These are phyloP conservation scores for Rhodomyrtus tomentosa DNA, from an alignment of 345 rosid genomes.

Conservation along the genomic window DNA sequence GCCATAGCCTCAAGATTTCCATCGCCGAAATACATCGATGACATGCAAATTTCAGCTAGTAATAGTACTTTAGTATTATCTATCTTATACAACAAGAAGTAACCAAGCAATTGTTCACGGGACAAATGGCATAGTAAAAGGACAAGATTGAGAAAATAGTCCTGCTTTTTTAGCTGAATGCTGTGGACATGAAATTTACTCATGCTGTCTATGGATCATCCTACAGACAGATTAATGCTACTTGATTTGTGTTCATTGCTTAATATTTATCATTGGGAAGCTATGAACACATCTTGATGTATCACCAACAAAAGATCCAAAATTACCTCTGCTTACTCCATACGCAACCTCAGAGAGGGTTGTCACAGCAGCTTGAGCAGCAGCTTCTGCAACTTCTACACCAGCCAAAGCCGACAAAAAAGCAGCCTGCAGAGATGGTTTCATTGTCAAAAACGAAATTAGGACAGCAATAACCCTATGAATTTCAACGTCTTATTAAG, in stretches of 20 bases:
- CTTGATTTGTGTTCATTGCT: background rate
- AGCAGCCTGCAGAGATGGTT: constrained; percentile 47
- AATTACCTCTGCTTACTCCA: constrained; percentile 16
- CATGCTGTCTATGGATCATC: background rate
- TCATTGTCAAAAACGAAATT: background rate
- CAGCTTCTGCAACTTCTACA: constrained; percentile 64
- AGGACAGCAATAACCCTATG: background rate
- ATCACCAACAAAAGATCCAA: constrained; percentile 6
- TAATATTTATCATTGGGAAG: background rate
- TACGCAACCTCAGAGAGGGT: constrained; percentile 34
- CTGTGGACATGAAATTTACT: background rate
- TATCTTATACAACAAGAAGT: background rate
- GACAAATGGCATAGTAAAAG: background rate
- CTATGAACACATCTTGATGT: background rate
- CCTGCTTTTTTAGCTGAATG: background rate
- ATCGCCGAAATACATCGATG: background rate
- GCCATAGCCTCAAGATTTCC: background rate
- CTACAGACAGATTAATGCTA: background rate
- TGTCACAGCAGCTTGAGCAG: constrained; percentile 66
- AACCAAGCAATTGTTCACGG: background rate
- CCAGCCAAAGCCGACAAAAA: constrained; percentile 91
- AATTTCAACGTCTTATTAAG: background rate
- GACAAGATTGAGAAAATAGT: background rate
- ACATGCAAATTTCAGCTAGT: background rate
- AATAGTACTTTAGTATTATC: background rate